These are phyloP conservation scores for Rhizodiscina lignyota DNA, from an alignment of 495 filamentous ascomycete species.

Conservation along the genomic window DNA sequence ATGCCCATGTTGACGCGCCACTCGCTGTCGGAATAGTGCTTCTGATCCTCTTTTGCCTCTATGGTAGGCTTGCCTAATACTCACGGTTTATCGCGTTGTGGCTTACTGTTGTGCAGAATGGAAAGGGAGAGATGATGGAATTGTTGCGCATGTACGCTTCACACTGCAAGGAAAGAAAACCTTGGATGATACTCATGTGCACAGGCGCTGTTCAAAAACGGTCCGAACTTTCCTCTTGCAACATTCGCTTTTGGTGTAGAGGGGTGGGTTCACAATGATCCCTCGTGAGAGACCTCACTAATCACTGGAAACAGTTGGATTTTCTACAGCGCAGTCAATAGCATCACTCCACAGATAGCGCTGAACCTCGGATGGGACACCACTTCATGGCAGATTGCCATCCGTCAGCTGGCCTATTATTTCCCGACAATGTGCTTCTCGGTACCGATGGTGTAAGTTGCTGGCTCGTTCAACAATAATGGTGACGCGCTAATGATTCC, in stretches of 20 bases:
- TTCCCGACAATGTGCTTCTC: conserved; percentile 4
- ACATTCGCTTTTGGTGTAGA: conserved; percentile 39
- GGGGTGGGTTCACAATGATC: conserved; percentile 14
- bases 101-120: conserved; percentile 23
- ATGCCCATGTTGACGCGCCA: conserved; percentile 31
- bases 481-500: no score
- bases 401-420: conserved; percentile 29
- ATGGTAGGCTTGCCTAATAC: conserved; percentile 8
- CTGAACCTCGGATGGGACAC: conserved; percentile 33
- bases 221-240: conserved; percentile 35
- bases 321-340: conserved; percentile 38
- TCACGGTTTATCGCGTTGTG: not conserved
- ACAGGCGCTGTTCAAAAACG: no score
- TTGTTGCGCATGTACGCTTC: conserved; percentile 40
- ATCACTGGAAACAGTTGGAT: conserved; percentile 23
- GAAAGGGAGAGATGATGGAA: conserved; percentile 33
- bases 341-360: conserved; percentile 31
- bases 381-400: conserved; percentile 23
- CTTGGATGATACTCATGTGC: no score
- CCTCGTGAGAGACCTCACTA: not conserved
- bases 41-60: conserved; percentile 24
- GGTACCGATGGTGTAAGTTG: conserved; percentile 16
- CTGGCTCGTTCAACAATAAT: no score
- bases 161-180: no score
- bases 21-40: conserved; percentile 29